Conservation (phyloP, 2,329 filamentous ascomycete genomes). For the Fusarium kyushuense region DNA sequence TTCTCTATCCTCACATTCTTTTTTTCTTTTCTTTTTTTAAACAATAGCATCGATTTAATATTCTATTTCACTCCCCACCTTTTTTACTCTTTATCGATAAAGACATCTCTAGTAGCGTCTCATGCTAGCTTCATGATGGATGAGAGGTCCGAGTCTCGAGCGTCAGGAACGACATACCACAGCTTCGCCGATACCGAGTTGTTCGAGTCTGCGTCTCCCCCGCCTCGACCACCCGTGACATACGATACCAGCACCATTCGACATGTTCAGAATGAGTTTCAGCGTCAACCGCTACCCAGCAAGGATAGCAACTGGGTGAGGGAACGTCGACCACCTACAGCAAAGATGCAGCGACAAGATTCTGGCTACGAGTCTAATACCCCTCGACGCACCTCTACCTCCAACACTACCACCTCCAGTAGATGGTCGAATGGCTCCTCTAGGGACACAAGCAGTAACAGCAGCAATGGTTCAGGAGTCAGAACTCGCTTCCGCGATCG, state of each 20-base stretch:
- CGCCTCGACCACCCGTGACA: constrained; percentile 45
- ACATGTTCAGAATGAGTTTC: constrained; percentile 41
- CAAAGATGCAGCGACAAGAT: constrained; percentile 66
- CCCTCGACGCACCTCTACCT: constrained; percentile 55
- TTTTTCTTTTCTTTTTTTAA: neutral
- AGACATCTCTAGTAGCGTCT: neutral
- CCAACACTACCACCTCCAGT: constrained; percentile 49
- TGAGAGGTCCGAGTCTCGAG: constrained; percentile 57
- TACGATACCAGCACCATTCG: constrained; percentile 39
- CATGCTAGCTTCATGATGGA: constrained; percentile 45
- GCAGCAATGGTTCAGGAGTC: constrained; percentile 33
- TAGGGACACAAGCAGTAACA: constrained; percentile 27
- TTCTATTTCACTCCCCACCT: constrained; percentile 4
- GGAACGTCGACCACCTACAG: constrained; percentile 49
- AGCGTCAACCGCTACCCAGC: constrained; percentile 32
- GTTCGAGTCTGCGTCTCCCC: constrained; percentile 56
- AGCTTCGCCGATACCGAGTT: constrained; percentile 66
- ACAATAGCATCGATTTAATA: constrained; percentile 12
- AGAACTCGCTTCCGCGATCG: constrained; percentile 54
- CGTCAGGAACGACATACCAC: constrained; percentile 65
- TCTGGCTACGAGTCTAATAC: constrained; percentile 69
- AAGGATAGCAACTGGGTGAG: constrained; percentile 32
- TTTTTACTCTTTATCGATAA: neutral
- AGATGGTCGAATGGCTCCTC: constrained; percentile 53
- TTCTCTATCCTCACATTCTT: constrained; percentile 11